These are phyloP conservation scores for Candida sonorensis DNA, from an alignment of 805 yeast species.

Conservation along the genomic window DNA sequence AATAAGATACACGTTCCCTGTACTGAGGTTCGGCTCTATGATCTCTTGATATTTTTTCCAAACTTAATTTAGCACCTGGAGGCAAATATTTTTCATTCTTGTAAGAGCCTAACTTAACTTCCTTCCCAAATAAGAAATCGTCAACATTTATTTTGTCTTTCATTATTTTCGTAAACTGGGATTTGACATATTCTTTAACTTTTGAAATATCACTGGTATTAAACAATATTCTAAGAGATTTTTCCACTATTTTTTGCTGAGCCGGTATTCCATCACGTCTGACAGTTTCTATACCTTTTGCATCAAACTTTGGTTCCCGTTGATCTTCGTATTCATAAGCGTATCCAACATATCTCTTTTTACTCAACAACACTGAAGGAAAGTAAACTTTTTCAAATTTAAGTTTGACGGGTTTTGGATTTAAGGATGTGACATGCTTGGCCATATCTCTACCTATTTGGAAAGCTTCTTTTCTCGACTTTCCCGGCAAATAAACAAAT, in stretches of 20 bases:
- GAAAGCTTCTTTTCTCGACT: conserved; percentile 71
- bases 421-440: conserved; percentile 46
- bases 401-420: conserved; percentile 76
- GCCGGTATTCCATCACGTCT: conserved; percentile 94
- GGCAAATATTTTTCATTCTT: conserved; percentile 69
- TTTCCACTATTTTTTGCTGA: conserved; percentile 75
- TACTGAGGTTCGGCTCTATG: conserved; percentile 79
- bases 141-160: conserved; percentile 58
- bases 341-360: conserved; percentile 89
- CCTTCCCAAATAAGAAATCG: conserved; percentile 90
- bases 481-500: conserved; percentile 86
- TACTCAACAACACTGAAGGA: conserved; percentile 76
- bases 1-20: conserved; percentile 80
- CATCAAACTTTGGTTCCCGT: conserved; percentile 67
- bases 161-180: conserved; percentile 62
- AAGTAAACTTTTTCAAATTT: conserved; percentile 92
- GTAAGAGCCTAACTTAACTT: conserved; percentile 79
- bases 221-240: conserved; percentile 60
- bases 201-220: conserved; percentile 62
- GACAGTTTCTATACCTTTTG: conserved; percentile 94
- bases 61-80: conserved; percentile 86
- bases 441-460: conserved; percentile 68
- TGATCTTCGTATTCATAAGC: conserved; percentile 58
- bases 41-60: conserved; percentile 54
- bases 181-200: conserved; percentile 58